Base-by-base conservation (phyloP, 768 basidiomycete genomes). In the Lactarius evosmus region DNA sequence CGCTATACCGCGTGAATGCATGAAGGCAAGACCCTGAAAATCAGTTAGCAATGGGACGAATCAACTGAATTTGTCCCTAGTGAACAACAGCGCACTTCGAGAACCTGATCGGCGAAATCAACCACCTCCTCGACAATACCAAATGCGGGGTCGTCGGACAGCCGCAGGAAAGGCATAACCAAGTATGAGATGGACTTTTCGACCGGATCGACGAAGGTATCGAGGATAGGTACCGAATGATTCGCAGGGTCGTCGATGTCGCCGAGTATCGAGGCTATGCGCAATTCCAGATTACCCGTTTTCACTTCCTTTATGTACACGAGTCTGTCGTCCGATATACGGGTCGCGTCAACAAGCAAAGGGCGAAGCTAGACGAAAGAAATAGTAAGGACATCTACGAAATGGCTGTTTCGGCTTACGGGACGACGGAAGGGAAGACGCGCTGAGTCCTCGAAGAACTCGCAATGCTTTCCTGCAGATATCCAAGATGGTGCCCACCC, bases 241-340 rank as follows among this genome's bases (percentile, higher is more conserved):
- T 67, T 67, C 4, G 56, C 9, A 1, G 57, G 53, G 19, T 68
- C 64, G 2, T 58, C n/a, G 1, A 29, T 16, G 0, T 6, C 11
- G 7, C 12, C 27, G 2, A 73, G 55, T n/a, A 51, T 61, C 17
- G 46, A 9, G 3, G 67, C 69, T 4, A 74, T 69, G 4, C 25
- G 9, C 2, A 57, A 40, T 38, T 74, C 73, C 4, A 34, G 1
- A 25, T 67, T 60, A 0, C 49, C 59, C 0, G 61, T 60, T 6
- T 25, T 0, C 0, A 76, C 65, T 1, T 49, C 44, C 30, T 79
- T 78, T n/a, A 79, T 63, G 16, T 67, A 70, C 0, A 79, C 73
- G 1, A 68, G 52, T 4, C 40, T 62, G 0, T 62, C 69, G 30
- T 78, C 76, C 2, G 70, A 69, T 2, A 69, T 61, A 7, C 75